These are phyloP conservation scores for Mycosphaerelloides madeirae DNA, from an alignment of 2,329 filamentous ascomycete species.

Conservation along the genomic window DNA sequence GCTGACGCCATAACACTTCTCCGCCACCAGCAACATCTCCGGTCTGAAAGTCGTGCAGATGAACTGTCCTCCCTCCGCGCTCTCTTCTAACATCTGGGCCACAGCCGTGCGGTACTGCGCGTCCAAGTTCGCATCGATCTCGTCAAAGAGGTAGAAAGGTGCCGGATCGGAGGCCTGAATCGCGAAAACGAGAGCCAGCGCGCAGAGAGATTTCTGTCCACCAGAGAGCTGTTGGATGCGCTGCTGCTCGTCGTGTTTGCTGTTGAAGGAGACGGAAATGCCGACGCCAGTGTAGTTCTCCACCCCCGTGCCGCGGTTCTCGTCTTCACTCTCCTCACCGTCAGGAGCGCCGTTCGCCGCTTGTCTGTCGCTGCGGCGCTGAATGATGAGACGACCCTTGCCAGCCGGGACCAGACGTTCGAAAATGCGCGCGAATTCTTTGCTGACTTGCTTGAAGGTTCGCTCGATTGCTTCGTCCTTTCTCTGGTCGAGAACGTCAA, in stretches of 20 bases:
- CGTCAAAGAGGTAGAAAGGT: constrained; percentile 98
- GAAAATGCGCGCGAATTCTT: constrained; percentile 88
- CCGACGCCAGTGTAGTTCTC: constrained; percentile 96
- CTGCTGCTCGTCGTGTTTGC: constrained; percentile 96
- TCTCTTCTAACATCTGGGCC: constrained; percentile 72
- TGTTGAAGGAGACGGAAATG: constrained; percentile 98
- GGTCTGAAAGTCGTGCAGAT: constrained; percentile 98
- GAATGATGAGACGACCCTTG: constrained; percentile 85
- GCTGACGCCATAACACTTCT: constrained; percentile 96
- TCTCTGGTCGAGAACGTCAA: constrained; percentile 84
- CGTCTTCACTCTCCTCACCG: constrained; percentile 54
- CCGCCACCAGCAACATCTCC: constrained; percentile 90
- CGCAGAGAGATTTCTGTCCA: constrained; percentile 92
- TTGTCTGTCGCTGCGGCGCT: constrained; percentile 75
- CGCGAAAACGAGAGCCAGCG: constrained; percentile 96
- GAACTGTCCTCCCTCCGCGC: constrained; percentile 62
- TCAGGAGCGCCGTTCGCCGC: constrained; percentile 48
- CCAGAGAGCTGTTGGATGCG: constrained; percentile 95
- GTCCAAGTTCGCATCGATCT: constrained; percentile 97
- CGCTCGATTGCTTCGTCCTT: constrained; percentile 98
- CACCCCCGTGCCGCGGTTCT: constrained; percentile 47
- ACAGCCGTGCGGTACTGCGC: constrained; percentile 97
- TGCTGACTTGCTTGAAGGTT: constrained; percentile 95
- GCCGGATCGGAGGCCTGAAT: constrained; percentile 96
- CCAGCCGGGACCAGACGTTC: constrained; percentile 92